phyloP scores from a whole-genome alignment of 768 basidiomycete genomes.

The Strobilomyces echinocephalus region DNA sequence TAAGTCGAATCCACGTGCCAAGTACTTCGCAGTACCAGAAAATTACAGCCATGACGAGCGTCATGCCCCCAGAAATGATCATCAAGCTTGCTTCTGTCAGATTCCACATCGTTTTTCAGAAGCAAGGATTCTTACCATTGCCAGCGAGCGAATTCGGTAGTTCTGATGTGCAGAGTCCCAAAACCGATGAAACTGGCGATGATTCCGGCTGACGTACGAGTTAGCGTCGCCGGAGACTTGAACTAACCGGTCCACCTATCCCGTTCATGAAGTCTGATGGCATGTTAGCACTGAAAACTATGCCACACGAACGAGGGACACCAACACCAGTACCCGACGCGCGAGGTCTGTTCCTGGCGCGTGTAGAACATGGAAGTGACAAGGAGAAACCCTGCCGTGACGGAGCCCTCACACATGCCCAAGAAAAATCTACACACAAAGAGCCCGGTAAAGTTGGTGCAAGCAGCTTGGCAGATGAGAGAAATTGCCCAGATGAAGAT shows the following conservation, averaged over 20 bases:
- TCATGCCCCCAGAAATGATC: slow-evolving; percentile 62
- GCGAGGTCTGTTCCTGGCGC: slow-evolving; percentile 58
- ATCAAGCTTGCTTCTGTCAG: no score
- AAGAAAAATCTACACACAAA: slow-evolving; percentile 61
- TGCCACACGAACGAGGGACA: no score
- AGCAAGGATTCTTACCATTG: no score
- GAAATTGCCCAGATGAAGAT: slow-evolving; percentile 64
- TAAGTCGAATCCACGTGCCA: background rate
- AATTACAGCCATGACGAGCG: slow-evolving; percentile 43
- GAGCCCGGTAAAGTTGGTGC: slow-evolving; percentile 62
- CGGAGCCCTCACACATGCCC: slow-evolving; percentile 69
- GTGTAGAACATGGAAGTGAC: slow-evolving; percentile 79
- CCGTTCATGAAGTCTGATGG: no score
- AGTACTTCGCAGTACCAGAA: slow-evolving; percentile 47
- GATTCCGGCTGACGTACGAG: no score
- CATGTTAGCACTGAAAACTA: no score
- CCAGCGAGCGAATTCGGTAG: no score
- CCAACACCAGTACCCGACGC: slow-evolving; percentile 78
- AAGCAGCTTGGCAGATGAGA: slow-evolving; percentile 60
- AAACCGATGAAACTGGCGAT: no score
- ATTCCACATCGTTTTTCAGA: no score
- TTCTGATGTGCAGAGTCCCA: no score
- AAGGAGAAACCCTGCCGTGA: slow-evolving; percentile 75
- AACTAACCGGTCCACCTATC: background rate
- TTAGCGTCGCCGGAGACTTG: slow-evolving; percentile 4